Evolutionary conservation across 2,329 filamentous ascomycete genomes (phyloP), one percentile per base, ranked within the genome.

Genomic region (Botrytis galanthina): DNA sequence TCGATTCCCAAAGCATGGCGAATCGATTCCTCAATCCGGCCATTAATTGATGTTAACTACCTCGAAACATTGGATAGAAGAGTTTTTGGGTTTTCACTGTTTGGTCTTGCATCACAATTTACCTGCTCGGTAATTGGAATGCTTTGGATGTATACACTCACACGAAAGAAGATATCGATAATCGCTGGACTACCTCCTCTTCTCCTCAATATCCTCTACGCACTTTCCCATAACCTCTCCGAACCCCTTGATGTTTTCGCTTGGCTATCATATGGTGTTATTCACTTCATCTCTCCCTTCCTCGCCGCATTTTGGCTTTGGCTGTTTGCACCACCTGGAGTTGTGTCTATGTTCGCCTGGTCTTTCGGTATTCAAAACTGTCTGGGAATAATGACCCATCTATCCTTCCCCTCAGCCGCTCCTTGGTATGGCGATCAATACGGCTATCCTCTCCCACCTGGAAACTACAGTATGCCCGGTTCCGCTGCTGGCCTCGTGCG

Each of bases 361-460:
- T 89, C 91, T 64, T 97, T 97, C 79, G 95, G 95, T 73, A 97
- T 95, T 87, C 94, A 97, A 90, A 95, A 94, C 83, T 89, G 97
- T 76, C 86, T 92, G 8, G 95, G 94, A 71, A 94, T 97, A 74
- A 89, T 92, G 42, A 94, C 96, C 75, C 94, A 97, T 84, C 87
- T 97, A 70, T 83, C 93, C 75, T 95, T 98, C 83, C 95, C 95
- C 0, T 97, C 94, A 84, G 95, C 95, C 42, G 93, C 95, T 32
- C 95, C 95, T 0, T 98, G 95, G 95, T 98, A 98, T 80, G 95
- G 97, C 85, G 95, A 95, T 83, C 88, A 93, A 79, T 93, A 97
- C 82, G 95, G 95, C 16, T 79, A 79, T 77, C 78, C 78, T 54
- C 85, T 98, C 62, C 93, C 93, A 46, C 94, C 94, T 1, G 95